Conservation (phyloP, 2,329 filamentous ascomycete genomes). For the Neopestalotiopsis sp. region DNA sequence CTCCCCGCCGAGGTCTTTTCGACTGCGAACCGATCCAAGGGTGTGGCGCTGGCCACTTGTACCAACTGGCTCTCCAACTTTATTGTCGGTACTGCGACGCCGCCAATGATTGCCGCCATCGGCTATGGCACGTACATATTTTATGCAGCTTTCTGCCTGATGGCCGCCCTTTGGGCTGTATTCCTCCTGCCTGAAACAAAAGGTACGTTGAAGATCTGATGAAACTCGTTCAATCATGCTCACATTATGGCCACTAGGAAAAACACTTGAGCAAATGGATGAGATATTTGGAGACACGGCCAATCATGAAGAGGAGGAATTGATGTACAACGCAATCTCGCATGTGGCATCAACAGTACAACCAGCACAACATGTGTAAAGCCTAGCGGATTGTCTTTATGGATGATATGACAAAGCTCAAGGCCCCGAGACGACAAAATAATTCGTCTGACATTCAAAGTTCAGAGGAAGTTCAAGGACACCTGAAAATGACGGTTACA, state of each 20-base stretch:
- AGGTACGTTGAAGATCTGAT: conserved; percentile 34
- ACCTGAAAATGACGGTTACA: too few relatives aligned
- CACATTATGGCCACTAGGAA: conserved; percentile 19
- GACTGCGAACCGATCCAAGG: conserved; percentile 61
- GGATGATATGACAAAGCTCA: too few relatives aligned
- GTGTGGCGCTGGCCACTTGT: conserved; percentile 63
- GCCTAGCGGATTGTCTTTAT: too few relatives aligned
- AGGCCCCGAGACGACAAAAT: too few relatives aligned
- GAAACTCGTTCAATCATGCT: too few relatives aligned
- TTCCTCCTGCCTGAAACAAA: conserved; percentile 65
- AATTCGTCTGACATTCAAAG: too few relatives aligned
- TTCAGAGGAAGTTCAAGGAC: too few relatives aligned
- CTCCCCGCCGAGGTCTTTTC: conserved; percentile 65
- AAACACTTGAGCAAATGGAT: conserved; percentile 63
- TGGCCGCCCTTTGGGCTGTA: conserved; percentile 54
- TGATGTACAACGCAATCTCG: too few relatives aligned
- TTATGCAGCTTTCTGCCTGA: conserved; percentile 59
- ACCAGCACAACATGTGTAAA: too few relatives aligned
- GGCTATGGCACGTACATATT: conserved; percentile 63
- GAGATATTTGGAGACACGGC: conserved; percentile 46
- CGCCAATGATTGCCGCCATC: conserved; percentile 59
- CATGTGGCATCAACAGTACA: too few relatives aligned
- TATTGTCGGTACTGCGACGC: conserved; percentile 47
- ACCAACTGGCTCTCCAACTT: conserved; percentile 63
- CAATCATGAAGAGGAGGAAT: conserved; percentile 37